Evolutionary conservation across 371 early-diverging fungal species (phyloP).

Genomic region (Thermomucor indicae-seudaticae): DNA sequence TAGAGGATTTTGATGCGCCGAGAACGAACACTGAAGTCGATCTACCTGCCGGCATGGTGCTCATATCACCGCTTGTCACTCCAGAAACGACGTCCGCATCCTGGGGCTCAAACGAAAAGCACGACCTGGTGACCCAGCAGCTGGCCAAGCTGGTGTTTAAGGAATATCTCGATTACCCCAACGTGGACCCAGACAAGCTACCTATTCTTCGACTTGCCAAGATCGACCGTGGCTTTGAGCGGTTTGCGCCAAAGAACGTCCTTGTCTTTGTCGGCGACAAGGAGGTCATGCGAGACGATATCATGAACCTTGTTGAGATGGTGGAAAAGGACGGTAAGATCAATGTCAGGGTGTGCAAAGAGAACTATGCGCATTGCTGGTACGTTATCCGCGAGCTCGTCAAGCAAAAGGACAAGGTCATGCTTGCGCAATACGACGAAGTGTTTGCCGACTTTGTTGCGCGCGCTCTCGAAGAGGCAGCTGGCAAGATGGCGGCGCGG

Average conservation of each 20-base stretch:
- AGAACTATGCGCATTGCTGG: constrained; percentile 38
- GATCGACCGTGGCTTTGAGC: constrained; percentile 16
- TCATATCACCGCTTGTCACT: constrained; percentile 29
- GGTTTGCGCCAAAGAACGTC: constrained; percentile 25
- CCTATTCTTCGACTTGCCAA: constrained; percentile 20
- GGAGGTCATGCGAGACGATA: constrained; percentile 38
- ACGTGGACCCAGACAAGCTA: constrained; percentile 18
- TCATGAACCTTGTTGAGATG: constrained; percentile 12
- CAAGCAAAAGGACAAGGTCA: constrained; percentile 20
- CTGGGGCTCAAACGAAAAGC: constrained; percentile 21
- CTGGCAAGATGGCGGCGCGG: too few species aligned
- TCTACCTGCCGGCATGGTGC: constrained; percentile 28
- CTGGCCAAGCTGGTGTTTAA: constrained; percentile 26
- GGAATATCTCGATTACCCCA: constrained; percentile 25
- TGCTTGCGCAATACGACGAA: constrained; percentile 25
- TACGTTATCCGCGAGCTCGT: constrained; percentile 36
- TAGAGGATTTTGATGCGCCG: constrained; percentile 15
- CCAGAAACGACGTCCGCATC: constrained; percentile 22
- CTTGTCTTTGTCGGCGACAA: constrained; percentile 32
- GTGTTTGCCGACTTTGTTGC: constrained; percentile 18
- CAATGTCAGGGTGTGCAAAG: constrained; percentile 19
- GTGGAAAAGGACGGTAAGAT: constrained; percentile 17
- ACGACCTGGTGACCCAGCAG: constrained; percentile 20
- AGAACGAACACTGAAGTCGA: constrained; percentile 17
- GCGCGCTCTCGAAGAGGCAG: constrained; percentile 13